Evolutionary conservation across 805 yeast genomes (phyloP).

Genomic region (Starmerella sp.): DNA sequence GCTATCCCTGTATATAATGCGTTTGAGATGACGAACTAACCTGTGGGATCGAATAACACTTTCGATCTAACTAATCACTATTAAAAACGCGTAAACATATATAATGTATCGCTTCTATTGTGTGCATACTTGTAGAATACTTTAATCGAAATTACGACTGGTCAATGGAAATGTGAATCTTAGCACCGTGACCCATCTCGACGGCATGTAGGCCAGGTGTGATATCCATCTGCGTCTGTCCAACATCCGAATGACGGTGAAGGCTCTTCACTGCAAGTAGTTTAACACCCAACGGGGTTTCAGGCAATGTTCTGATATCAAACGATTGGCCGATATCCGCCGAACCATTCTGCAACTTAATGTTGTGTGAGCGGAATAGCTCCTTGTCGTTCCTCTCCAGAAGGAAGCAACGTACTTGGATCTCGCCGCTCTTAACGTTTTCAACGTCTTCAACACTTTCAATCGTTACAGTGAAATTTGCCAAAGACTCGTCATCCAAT

Average conservation of each 20-base stretch:
- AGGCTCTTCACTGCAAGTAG: conserved; percentile 59
- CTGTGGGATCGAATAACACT: too few species aligned
- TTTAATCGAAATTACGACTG: not conserved
- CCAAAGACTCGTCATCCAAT: conserved; percentile 12
- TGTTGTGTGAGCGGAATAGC: conserved; percentile 51
- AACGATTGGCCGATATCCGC: conserved; percentile 33
- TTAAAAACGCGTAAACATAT: too few species aligned
- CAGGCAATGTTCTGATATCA: conserved; percentile 55
- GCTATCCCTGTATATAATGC: too few species aligned
- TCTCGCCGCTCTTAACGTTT: conserved; percentile 22
- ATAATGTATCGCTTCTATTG: too few species aligned
- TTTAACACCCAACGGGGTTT: conserved; percentile 47
- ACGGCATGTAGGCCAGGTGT: conserved; percentile 31
- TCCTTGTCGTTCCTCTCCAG: conserved; percentile 39
- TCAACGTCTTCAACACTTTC: conserved; percentile 20
- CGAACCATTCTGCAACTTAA: conserved; percentile 40
- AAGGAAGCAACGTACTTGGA: conserved; percentile 40
- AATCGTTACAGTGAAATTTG: conserved; percentile 15
- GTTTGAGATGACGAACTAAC: too few species aligned
- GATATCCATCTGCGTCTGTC: conserved; percentile 40
- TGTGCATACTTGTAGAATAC: too few species aligned
- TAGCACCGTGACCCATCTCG: conserved; percentile 10
- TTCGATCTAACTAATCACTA: too few species aligned
- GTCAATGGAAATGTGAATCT: conserved; percentile 7
- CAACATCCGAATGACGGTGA: conserved; percentile 59